These are phyloP conservation scores for Fusarium concolor DNA, from an alignment of 2,329 filamentous ascomycete genomes.

Conservation along the genomic window DNA sequence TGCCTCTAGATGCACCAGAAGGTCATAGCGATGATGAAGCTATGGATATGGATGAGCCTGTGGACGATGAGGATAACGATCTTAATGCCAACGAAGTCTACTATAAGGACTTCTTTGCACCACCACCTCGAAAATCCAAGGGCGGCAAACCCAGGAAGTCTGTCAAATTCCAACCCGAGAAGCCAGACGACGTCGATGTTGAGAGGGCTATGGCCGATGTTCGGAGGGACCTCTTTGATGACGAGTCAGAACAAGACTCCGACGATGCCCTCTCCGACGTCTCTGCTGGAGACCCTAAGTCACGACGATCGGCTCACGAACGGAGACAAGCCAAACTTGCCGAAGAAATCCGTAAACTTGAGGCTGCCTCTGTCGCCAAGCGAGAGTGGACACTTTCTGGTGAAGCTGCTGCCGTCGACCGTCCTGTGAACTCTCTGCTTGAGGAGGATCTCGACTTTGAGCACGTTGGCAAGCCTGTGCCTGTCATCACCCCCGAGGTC, in stretches of 20 bases:
- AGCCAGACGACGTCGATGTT: conserved; percentile 73
- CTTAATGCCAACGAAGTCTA: conserved; percentile 87
- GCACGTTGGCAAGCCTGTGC: conserved; percentile 91
- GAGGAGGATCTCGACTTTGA: conserved; percentile 98
- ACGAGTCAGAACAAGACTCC: conserved; percentile 73
- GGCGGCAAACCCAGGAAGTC: conserved; percentile 58
- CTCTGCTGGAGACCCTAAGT: conserved; percentile 76
- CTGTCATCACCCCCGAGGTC: conserved; percentile 91
- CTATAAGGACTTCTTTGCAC: conserved; percentile 95
- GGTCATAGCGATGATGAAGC: conserved; percentile 75
- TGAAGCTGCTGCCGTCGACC: conserved; percentile 84
- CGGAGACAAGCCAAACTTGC: conserved; percentile 85
- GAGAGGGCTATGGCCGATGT: conserved; percentile 88
- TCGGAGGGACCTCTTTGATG: conserved; percentile 90
- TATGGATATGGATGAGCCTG: conserved; percentile 60
- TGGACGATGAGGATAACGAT: conserved; percentile 69
- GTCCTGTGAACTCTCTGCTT: conserved; percentile 90
- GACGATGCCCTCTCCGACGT: conserved; percentile 73
- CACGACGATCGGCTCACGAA: conserved; percentile 86
- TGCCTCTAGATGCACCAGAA: conserved; percentile 78
- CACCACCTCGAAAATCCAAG: conserved; percentile 78
- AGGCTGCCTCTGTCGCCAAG: conserved; percentile 89
- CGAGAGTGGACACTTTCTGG: conserved; percentile 91
- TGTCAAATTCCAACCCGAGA: conserved; percentile 55
- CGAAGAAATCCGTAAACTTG: conserved; percentile 91